Percentiles rank a stretch among this genome's conserved stretches.
Conservation (phyloP, 1,284 basidiomycete species). For the Leccinum solheimii region DNA sequence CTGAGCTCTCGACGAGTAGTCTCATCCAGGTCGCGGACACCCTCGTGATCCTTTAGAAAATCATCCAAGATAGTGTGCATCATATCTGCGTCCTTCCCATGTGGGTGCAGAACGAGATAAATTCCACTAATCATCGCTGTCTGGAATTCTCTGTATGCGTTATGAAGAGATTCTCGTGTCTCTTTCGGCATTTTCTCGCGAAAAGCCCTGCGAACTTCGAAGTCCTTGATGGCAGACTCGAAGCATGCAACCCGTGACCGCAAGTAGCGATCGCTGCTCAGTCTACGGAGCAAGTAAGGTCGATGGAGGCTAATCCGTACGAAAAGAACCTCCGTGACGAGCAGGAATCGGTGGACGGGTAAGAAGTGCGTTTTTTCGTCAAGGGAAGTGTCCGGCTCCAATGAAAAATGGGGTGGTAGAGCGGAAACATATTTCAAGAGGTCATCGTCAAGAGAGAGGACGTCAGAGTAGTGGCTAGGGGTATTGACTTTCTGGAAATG, state of each 20-base stretch:
- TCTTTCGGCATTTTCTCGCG: constrained; percentile 60
- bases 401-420: constrained; percentile 75
- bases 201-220: constrained; percentile 67
- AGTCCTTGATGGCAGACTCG: constrained; percentile 77
- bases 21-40: constrained; percentile 69
- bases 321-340: constrained; percentile 79
- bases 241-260: constrained; percentile 77
- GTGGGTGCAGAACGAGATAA: constrained; percentile 76
- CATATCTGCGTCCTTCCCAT: constrained; percentile 59
- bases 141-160: constrained; percentile 82
- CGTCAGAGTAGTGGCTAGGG: constrained; percentile 83
- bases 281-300: constrained; percentile 73
- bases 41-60: constrained; percentile 74
- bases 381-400: constrained; percentile 78
- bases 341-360: constrained; percentile 74
- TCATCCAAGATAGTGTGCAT: constrained; percentile 79
- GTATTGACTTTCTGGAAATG: constrained; percentile 91
- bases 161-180: constrained; percentile 66
- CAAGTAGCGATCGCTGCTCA: constrained; percentile 72
- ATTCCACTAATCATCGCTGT: constrained; percentile 86
- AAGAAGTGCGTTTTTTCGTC: constrained; percentile 67
- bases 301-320: constrained; percentile 77
- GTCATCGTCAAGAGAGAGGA: constrained; percentile 82
- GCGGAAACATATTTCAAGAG: constrained; percentile 74
- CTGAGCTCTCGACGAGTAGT: constrained; percentile 78